These are phyloP conservation scores for Huntiella savannae DNA, from an alignment of 2,329 filamentous ascomycete species.

Conservation along the genomic window DNA sequence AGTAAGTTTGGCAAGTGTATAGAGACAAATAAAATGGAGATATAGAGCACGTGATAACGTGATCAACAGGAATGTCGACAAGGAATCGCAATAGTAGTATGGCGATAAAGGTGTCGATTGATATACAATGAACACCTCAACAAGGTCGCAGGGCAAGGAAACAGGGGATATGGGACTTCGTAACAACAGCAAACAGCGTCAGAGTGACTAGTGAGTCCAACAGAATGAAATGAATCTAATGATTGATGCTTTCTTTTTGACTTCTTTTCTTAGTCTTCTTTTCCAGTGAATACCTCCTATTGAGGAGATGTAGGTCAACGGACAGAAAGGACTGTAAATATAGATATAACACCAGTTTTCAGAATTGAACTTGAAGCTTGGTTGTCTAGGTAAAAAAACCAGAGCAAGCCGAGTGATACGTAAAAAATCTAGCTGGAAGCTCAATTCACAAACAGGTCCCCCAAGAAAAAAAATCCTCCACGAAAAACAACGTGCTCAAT, in stretches of 20 bases:
- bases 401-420: not conserved
- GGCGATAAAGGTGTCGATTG: too few relatives aligned
- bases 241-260: slow-evolving; percentile 6
- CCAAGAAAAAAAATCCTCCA: slow-evolving; percentile 7
- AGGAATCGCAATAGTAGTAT: too few relatives aligned
- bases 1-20: not conserved
- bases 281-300: not conserved
- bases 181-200: slow-evolving; percentile 7
- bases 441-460: slow-evolving; percentile 6
- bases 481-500: slow-evolving; percentile 4
- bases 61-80: not conserved
- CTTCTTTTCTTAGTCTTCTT: slow-evolving; percentile 4
- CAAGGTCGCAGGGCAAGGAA: not conserved
- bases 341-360: slow-evolving; percentile 6
- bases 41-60: slow-evolving; percentile 1
- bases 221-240: slow-evolving; percentile 7
- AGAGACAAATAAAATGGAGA: not conserved
- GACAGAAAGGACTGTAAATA: not conserved
- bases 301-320: too few relatives aligned
- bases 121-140: too few relatives aligned
- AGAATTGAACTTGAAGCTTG: slow-evolving; percentile 2
- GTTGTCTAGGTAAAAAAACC: not conserved
- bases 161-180: not conserved
- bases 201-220: slow-evolving; percentile 3
- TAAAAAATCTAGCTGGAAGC: slow-evolving; percentile 7